Conservation (phyloP, 495 filamentous ascomycete genomes). For the Aspergillus haitiensis region DNA sequence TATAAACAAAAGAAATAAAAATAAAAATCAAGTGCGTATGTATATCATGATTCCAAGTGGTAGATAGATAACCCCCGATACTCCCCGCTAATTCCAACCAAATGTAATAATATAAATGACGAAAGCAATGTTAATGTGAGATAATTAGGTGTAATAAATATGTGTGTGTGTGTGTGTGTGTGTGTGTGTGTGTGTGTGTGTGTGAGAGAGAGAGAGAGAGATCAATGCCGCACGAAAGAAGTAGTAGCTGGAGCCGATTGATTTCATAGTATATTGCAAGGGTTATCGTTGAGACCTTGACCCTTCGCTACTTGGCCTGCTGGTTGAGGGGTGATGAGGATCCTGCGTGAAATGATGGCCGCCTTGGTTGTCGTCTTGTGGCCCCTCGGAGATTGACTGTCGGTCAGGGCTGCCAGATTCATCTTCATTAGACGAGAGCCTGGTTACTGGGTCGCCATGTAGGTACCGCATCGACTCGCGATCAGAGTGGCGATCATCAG, state of each 20-base stretch:
- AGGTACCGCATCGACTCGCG: background rate
- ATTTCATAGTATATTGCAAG: background rate
- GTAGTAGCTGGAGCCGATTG: background rate
- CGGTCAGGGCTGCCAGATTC: background rate
- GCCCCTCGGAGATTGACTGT: conserved; percentile 1
- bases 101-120: conserved; percentile 8
- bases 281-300: conserved; percentile 7
- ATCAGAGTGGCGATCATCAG: conserved; percentile 21
- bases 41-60: background rate
- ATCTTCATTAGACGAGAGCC: background rate
- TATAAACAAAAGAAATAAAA: conserved; percentile 3
- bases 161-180: too few species aligned
- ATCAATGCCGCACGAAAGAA: background rate
- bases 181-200: too few species aligned
- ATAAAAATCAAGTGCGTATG: conserved; percentile 11
- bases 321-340: conserved; percentile 2
- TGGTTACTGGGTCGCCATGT: background rate
- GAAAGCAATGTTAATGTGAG: background rate
- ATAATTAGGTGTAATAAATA: background rate
- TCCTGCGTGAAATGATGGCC: background rate
- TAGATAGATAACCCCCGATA: conserved; percentile 16
- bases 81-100: conserved; percentile 26
- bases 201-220: background rate
- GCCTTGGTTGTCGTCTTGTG: background rate
- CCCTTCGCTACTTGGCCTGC: conserved; percentile 7